A percentile compares a stretch with the other conserved stretches of the same genome.
Evolutionary conservation across 352 stramenopile genomes (phyloP).

Genomic region (Phytophthora sp.): DNA sequence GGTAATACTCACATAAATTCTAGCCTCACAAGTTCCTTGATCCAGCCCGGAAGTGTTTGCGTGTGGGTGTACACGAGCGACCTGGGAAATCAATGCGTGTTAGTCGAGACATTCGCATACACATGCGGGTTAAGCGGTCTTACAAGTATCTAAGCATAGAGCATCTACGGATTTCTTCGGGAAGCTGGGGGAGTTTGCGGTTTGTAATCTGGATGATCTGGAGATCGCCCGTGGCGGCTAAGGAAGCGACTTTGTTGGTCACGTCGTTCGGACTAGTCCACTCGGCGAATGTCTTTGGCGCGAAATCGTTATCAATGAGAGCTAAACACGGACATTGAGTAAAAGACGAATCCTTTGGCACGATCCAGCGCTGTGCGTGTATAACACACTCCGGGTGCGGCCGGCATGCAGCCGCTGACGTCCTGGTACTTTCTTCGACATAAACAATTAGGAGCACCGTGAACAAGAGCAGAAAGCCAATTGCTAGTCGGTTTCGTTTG

Average conservation of each 20-base stretch:
- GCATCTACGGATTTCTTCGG: slow-evolving; percentile 28
- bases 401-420: slow-evolving; percentile 9
- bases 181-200: slow-evolving; percentile 21
- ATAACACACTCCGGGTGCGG: slow-evolving; percentile 25
- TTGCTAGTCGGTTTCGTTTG: background rate
- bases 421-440: slow-evolving; percentile 9
- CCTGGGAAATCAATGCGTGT: background rate
- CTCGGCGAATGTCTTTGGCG: slow-evolving; percentile 16
- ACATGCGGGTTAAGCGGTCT: background rate
- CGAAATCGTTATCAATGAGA: slow-evolving; percentile 34
- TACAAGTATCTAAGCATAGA: slow-evolving; percentile 33
- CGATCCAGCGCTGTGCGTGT: slow-evolving; percentile 22
- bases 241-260: slow-evolving; percentile 18
- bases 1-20: slow-evolving; percentile 31
- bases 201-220: slow-evolving; percentile 34
- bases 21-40: slow-evolving; percentile 31
- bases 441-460: slow-evolving; percentile 6
- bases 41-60: slow-evolving; percentile 26
- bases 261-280: slow-evolving; percentile 31
- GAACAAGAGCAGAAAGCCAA: slow-evolving; percentile 13
- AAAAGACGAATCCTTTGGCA: slow-evolving; percentile 1
- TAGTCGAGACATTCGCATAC: background rate
- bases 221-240: slow-evolving; percentile 20
- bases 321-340: slow-evolving; percentile 45
- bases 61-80: slow-evolving; percentile 45